Evolutionary conservation across 495 filamentous ascomycete species (phyloP).

Genomic region (Trypethelium eluteriae): DNA sequence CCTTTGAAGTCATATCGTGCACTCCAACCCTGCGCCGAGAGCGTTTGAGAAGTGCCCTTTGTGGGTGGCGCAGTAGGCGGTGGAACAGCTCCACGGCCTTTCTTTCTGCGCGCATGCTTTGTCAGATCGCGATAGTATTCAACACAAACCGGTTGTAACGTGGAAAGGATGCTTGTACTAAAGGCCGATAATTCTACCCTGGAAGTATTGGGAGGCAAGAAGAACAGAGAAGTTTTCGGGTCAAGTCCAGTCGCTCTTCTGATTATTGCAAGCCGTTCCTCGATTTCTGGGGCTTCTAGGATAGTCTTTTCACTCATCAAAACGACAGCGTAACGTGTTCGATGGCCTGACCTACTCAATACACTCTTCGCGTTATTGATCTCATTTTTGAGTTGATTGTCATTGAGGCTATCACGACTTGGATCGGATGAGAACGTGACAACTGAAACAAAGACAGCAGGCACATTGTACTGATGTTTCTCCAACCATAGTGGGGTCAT

Average conservation of each 20-base stretch:
- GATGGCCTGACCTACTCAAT: slow-evolving; percentile 61
- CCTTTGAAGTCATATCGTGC: slow-evolving; percentile 89
- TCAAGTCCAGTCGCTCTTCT: slow-evolving; percentile 71
- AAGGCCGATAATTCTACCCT: slow-evolving; percentile 56
- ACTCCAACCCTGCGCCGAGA: slow-evolving; percentile 82
- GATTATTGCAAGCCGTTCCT: slow-evolving; percentile 69
- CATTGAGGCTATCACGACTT: slow-evolving; percentile 59
- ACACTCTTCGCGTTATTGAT: slow-evolving; percentile 66
- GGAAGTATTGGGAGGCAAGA: slow-evolving; percentile 60
- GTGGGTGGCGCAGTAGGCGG: slow-evolving; percentile 79
- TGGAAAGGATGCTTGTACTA: slow-evolving; percentile 50
- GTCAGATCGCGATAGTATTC: slow-evolving; percentile 90
- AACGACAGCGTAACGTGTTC: slow-evolving; percentile 65
- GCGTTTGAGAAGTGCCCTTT: slow-evolving; percentile 68
- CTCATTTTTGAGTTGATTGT: slow-evolving; percentile 83
- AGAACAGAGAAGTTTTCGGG: slow-evolving; percentile 65
- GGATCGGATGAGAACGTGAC: slow-evolving; percentile 62
- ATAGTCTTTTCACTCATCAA: slow-evolving; percentile 63
- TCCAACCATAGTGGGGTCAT: slow-evolving; percentile 72
- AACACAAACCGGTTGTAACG: slow-evolving; percentile 53
- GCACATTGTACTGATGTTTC: slow-evolving; percentile 77
- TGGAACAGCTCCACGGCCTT: slow-evolving; percentile 62
- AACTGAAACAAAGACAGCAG: slow-evolving; percentile 71
- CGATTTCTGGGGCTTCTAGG: slow-evolving; percentile 51
- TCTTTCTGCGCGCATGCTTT: slow-evolving; percentile 79